Evolutionary conservation across 164 flowering plant species (phyloP), one percentile per base, ranked within the genome.

Genomic region (Pachysandra terminalis): DNA sequence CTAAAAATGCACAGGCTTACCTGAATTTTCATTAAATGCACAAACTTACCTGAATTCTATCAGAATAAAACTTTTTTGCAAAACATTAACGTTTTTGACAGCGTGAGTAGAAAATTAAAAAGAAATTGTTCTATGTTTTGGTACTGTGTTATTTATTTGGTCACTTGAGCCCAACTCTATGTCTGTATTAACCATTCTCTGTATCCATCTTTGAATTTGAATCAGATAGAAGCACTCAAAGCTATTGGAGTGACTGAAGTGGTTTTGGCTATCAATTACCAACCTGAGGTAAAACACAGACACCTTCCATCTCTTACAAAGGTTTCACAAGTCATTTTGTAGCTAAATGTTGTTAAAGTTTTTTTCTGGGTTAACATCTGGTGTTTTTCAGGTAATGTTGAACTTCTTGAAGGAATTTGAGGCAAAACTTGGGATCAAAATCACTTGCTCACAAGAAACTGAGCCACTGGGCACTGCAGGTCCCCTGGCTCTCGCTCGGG

Each of bases 381-480:
- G 14, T 68, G 10, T 54, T 24, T 66, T 61, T 56, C 67, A 75
- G 78, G 78, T 66, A 28, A 75, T 75, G 78, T 66, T 75, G 16
- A 75, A 67, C 59, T 75, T 70, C 61, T 49, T 71, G 63, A 74
- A 66, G 73, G 69, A 66, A 16, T 64, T 74, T 35, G 77, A 74
- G 54, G 23, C 61, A 14, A 66, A 71, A 48, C 63, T 75, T 13
- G 78, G 68, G 23, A 62, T 75, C 64, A 75, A 70, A 67, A 75
- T 75, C 71, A 62, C 68, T 19, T 75, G 78, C 64, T 74, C 77
- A 25, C 77, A 66, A 61, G 73, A 74, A 55, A 65, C 70, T 56
- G 74, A 74, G 56, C 77, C 77, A 61, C 69, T 74, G 1, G 77
- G 77, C 1, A 74, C 77, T 55, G 77, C 74, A 35, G 77, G 77